These are phyloP conservation scores for Gynandropsis gynandra DNA, from an alignment of 345 rosid species.

Conservation along the genomic window DNA sequence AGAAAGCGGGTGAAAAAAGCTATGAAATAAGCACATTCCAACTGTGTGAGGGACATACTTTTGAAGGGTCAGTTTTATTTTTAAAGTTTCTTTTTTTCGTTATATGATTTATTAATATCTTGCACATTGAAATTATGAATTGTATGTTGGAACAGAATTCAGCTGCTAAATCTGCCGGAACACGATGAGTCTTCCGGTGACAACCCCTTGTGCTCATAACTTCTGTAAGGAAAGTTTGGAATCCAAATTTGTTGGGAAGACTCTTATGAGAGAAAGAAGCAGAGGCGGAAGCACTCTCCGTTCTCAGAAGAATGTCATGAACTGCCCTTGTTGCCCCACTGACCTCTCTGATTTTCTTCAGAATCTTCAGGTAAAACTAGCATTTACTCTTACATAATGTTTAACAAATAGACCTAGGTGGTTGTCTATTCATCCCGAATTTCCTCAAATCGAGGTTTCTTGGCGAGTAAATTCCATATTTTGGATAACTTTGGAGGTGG, in stretches of 20 bases:
- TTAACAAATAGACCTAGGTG: too few species aligned
- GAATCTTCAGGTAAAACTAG: slow-evolving; percentile 39
- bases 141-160: slow-evolving; percentile 1
- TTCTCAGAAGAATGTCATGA: slow-evolving; percentile 45
- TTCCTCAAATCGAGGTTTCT: too few species aligned
- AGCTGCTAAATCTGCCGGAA: slow-evolving; percentile 32
- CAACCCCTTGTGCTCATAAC: slow-evolving; percentile 67
- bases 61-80: slow-evolving; percentile 14
- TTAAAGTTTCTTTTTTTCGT: too few species aligned
- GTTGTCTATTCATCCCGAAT: too few species aligned
- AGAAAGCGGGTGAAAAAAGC: slow-evolving; percentile 21
- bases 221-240: slow-evolving; percentile 62
- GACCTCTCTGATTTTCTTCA: slow-evolving; percentile 58
- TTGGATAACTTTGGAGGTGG: too few species aligned
- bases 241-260: slow-evolving; percentile 38
- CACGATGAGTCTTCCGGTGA: slow-evolving; percentile 53
- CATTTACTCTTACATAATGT: too few species aligned
- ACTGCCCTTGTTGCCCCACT: slow-evolving; percentile 52
- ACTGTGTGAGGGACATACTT: slow-evolving; percentile 27
- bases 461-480: too few species aligned
- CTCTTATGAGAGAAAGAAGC: slow-evolving; percentile 37
- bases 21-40: slow-evolving; percentile 22
- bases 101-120: not conserved
- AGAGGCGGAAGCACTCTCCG: slow-evolving; percentile 46
- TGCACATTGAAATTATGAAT: not conserved